Evolutionary conservation across 2,329 filamentous ascomycete genomes (phyloP).

Genomic region (Fusarium dimerum): DNA sequence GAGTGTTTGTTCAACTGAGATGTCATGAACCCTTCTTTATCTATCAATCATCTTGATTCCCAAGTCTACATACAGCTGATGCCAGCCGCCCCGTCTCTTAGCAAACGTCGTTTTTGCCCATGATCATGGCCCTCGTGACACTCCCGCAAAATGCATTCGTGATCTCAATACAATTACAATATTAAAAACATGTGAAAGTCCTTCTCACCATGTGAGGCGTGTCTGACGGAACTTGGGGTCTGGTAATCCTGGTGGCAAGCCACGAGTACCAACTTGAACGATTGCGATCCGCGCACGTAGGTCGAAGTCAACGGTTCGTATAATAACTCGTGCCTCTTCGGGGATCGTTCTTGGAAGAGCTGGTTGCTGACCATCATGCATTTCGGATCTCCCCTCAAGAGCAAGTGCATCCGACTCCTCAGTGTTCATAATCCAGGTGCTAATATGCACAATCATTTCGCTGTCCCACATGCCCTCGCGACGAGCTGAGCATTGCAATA

Average conservation of each 20-base stretch:
- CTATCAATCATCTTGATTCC: background rate
- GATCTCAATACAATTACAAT: background rate
- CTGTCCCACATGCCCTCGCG: constrained; percentile 73
- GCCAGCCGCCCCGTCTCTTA: background rate
- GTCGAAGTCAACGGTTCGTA: constrained; percentile 58
- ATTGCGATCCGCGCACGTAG: constrained; percentile 51
- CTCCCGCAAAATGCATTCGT: background rate
- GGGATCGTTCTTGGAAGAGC: constrained; percentile 40
- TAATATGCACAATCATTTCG: constrained; percentile 56
- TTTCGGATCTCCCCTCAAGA: constrained; percentile 14
- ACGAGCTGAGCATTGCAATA: constrained; percentile 60
- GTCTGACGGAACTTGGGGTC: constrained; percentile 51
- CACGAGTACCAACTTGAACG: constrained; percentile 56
- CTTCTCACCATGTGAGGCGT: constrained; percentile 47
- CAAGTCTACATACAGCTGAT: background rate
- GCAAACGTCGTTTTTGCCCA: background rate
- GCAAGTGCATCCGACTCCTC: constrained; percentile 50
- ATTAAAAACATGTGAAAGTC: background rate
- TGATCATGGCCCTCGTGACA: background rate
- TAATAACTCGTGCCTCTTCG: constrained; percentile 56
- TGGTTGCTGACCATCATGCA: constrained; percentile 6
- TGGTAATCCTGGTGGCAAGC: constrained; percentile 45
- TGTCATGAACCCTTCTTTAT: background rate
- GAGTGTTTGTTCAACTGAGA: too few relatives aligned
- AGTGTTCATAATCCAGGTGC: constrained; percentile 55